Evolutionary conservation across 192 early-diverging fungal species (phyloP).

Genomic region (Spizellomyces punctatus): DNA sequence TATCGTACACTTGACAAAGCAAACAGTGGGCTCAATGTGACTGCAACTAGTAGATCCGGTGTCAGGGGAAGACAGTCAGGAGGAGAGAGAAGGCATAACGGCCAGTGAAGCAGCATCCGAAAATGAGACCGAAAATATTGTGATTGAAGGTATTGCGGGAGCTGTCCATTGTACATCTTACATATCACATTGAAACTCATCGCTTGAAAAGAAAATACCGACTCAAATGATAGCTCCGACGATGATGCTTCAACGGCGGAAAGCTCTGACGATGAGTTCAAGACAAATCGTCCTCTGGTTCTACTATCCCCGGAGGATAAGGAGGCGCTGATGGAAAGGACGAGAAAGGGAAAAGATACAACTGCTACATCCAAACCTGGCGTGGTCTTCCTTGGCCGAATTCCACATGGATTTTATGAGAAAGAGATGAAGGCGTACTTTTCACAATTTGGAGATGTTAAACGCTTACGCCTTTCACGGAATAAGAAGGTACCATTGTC

Average conservation of each 20-base stretch:
- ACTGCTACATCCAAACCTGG: conserved; percentile 48
- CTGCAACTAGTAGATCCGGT: no score
- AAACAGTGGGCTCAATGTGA: no score
- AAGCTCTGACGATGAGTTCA: conserved; percentile 6
- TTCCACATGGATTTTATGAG: conserved; percentile 97
- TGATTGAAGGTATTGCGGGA: no score
- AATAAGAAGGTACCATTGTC: conserved; percentile 68
- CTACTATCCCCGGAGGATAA: conserved; percentile 12
- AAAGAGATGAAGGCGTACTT: conserved; percentile 90
- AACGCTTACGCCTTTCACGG: conserved; percentile 75
- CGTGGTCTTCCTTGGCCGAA: conserved; percentile 85
- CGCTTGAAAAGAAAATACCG: no score
- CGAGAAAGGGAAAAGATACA: conserved; percentile 20
- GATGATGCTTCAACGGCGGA: conserved; percentile 12
- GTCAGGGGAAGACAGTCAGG: no score
- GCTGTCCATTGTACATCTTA: no score
- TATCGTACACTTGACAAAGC: no score
- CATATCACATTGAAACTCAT: no score
- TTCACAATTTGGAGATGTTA: conserved; percentile 88
- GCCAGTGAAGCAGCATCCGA: no score
- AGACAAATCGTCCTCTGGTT: conserved; percentile 23
- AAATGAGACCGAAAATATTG: no score
- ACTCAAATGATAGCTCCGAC: conserved; percentile 13
- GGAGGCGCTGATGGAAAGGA: conserved; percentile 11
- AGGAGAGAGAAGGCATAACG: no score